Percentiles rank a stretch among this genome's conserved stretches.
phyloP scores from a whole-genome alignment of 148 eudicot species.

The Camellia japonica region DNA sequence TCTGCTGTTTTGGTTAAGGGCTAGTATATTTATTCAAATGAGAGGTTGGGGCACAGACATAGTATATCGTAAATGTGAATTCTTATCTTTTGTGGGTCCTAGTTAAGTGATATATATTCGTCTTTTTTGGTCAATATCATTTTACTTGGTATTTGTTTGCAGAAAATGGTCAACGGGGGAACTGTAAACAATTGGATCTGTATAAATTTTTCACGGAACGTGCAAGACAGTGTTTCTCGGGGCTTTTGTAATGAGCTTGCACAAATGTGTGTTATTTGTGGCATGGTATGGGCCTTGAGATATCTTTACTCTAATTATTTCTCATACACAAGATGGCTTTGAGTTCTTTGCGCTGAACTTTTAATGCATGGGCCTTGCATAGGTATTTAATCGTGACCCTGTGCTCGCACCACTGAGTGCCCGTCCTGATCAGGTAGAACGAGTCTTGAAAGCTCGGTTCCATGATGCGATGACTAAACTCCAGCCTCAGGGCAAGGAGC shows the following conservation, averaged over 20 bases:
- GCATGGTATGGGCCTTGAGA: slow-evolving; percentile 52
- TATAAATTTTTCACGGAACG: slow-evolving; percentile 65
- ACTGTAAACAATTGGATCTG: slow-evolving; percentile 66
- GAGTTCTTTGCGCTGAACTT: not conserved
- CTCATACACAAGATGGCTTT: not conserved
- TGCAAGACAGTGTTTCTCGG: slow-evolving; percentile 60
- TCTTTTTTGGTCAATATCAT: not conserved
- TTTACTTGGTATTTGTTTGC: slow-evolving; percentile 17
- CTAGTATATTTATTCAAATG: too few species aligned
- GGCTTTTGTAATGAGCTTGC: slow-evolving; percentile 71
- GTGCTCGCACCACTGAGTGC: slow-evolving; percentile 47
- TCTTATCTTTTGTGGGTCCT: not conserved
- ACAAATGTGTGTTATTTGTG: slow-evolving; percentile 67
- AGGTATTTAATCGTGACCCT: slow-evolving; percentile 62
- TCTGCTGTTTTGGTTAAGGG: too few species aligned
- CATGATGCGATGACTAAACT: slow-evolving; percentile 61
- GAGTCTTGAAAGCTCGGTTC: slow-evolving; percentile 51
- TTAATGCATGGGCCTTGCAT: not conserved
- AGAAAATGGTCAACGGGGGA: slow-evolving; percentile 91
- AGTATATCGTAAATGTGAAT: too few species aligned
- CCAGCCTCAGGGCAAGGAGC: slow-evolving; percentile 45
- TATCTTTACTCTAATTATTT: not conserved
- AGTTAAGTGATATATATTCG: not conserved
- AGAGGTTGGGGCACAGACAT: too few species aligned
- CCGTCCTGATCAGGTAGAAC: slow-evolving; percentile 75